A percentile compares a stretch with the other conserved stretches of the same genome.
These are phyloP conservation scores for Crithidia thermophila DNA, from an alignment of 208 protist genomes.

Conservation along the genomic window DNA sequence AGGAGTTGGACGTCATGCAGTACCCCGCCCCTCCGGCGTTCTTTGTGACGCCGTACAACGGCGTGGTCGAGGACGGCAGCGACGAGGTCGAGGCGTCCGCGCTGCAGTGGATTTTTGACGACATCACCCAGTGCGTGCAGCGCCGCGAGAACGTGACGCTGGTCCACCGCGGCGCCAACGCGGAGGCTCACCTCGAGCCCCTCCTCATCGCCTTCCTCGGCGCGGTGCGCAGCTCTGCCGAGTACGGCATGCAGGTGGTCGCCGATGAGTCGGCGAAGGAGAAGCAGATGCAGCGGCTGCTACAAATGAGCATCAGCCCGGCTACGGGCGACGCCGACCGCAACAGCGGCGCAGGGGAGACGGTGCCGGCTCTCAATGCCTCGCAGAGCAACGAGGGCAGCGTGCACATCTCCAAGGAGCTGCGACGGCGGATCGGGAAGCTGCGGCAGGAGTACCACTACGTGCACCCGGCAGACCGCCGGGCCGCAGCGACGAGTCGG, in stretches of 20 bases:
- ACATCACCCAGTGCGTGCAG: slow-evolving; percentile 62
- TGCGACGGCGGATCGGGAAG: slow-evolving; percentile 45
- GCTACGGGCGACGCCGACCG: slow-evolving; percentile 23
- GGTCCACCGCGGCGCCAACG: slow-evolving; percentile 71
- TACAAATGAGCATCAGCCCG: slow-evolving; percentile 68
- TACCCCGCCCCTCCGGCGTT: slow-evolving; percentile 45
- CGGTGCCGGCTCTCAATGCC: slow-evolving; percentile 18
- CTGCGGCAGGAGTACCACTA: slow-evolving; percentile 54
- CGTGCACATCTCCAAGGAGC: slow-evolving; percentile 51
- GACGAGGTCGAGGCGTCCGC: slow-evolving; percentile 34
- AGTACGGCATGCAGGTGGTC: slow-evolving; percentile 91
- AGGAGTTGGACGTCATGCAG: slow-evolving; percentile 16
- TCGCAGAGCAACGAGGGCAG: slow-evolving; percentile 13
- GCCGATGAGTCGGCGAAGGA: slow-evolving; percentile 90
- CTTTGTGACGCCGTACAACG: slow-evolving; percentile 74
- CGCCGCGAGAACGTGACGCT: slow-evolving; percentile 84
- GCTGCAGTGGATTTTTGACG: slow-evolving; percentile 58
- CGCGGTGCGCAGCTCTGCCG: slow-evolving; percentile 58
- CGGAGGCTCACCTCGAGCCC: slow-evolving; percentile 61
- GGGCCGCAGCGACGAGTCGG: slow-evolving; percentile 34
- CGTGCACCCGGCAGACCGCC: slow-evolving; percentile 30
- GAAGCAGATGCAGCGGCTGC: slow-evolving; percentile 90
- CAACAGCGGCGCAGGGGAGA: slow-evolving; percentile 19
- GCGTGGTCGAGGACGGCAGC: slow-evolving; percentile 39
- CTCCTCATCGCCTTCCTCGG: slow-evolving; percentile 65